Evolutionary conservation across 352 stramenopile genomes (phyloP).

Genomic region (Peronosclerospora sorghi): DNA sequence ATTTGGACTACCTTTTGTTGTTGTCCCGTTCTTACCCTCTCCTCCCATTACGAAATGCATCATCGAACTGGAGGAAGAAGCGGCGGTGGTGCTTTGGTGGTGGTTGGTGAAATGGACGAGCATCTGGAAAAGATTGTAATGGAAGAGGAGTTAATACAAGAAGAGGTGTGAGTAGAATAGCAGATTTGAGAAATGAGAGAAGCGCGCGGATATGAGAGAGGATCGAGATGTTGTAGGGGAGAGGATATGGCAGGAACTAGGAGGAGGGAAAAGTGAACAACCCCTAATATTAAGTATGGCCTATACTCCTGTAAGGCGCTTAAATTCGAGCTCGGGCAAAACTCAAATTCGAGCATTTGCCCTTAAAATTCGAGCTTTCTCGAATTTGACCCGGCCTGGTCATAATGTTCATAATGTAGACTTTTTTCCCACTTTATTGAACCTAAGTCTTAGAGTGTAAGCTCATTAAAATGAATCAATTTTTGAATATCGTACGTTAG

Average conservation of each 20-base stretch:
- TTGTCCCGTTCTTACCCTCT: not conserved
- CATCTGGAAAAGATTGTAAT: not conserved
- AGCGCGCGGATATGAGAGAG: not conserved
- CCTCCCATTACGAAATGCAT: not conserved
- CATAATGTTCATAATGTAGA: too few relatives aligned
- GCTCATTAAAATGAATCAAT: too few relatives aligned
- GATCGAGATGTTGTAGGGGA: not conserved
- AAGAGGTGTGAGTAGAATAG: not conserved
- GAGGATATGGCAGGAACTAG: not conserved
- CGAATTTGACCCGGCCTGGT: not conserved
- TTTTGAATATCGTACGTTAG: too few relatives aligned
- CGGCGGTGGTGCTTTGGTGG: not conserved
- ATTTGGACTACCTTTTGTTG: not conserved
- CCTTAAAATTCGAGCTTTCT: not conserved
- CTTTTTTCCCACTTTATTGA: too few relatives aligned
- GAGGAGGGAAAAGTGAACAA: not conserved
- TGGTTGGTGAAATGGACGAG: not conserved
- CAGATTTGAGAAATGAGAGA: not conserved
- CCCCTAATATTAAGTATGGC: not conserved
- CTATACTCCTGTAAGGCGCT: not conserved
- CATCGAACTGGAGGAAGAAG: not conserved
- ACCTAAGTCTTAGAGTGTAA: too few relatives aligned
- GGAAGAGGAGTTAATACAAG: not conserved
- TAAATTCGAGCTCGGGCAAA: not conserved
- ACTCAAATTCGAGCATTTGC: not conserved